Evolutionary conservation across 1,284 basidiomycete genomes (phyloP), one percentile per base, ranked within the genome.

Genomic region (Psilocybe mexicana): DNA sequence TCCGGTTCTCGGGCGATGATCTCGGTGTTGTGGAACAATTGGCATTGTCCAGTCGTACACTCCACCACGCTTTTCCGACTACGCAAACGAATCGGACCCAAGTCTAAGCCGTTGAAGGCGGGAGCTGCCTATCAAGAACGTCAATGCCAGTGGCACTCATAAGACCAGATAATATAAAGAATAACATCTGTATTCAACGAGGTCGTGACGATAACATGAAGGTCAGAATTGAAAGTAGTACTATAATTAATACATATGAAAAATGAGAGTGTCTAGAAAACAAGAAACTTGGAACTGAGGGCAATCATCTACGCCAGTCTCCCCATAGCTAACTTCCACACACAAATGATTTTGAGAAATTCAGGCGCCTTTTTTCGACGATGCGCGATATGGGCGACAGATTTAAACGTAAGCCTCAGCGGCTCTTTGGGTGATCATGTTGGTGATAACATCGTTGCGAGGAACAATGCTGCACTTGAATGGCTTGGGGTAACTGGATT

Each of bases 361-460:
- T 40, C n/a, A 36, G 35, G 35, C 35, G 35, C 12, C 38, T 4
- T 40, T 6, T 40, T 40, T 40, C 14, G 38, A 12, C n/a, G n/a
- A 12, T 40, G 30, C n/a, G 38, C 4, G 38, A 40, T 6, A 40
- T 6, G 6, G 38, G 30, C 30, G 8, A 18, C 24, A 11, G 25
- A 44, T 47, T 47, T 47, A 47, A 28, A 47, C 45, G 45, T 47
- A 47, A 26, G 26, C 45, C 26, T 47, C 45, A 30, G 45, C 45
- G 26, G 45, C 45, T 28, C 45, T 47, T 12, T 25, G 5, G 25
- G 45, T 47, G 45, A 47, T 28, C 23, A 47, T 11, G 24, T 47
- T 47, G 6, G 24, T 47, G 45, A 47, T 47, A 28, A 47, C 24
- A 11, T 47, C 45, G 18, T 25, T 28, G 14, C 45, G 45, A 25